A percentile compares a stretch with the other conserved stretches of the same genome.
Evolutionary conservation across 2,329 filamentous ascomycete genomes (phyloP).

Genomic region (Trichoderma sp.): DNA sequence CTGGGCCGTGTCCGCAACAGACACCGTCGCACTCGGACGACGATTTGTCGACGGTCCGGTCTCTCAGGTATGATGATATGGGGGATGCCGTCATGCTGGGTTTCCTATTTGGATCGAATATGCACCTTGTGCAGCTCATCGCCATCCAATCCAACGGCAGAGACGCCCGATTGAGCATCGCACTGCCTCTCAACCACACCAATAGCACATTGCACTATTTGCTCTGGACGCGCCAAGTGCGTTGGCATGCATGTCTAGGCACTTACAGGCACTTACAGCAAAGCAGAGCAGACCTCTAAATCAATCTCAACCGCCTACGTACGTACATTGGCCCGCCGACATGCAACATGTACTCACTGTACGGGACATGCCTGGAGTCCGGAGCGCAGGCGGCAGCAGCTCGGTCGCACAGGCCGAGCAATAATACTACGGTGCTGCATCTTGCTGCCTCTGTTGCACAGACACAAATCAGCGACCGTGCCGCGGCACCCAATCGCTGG

Average conservation of each 20-base stretch:
- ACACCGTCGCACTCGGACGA: conserved; percentile 18
- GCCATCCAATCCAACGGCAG: conserved; percentile 11
- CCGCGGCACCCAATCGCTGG: conserved; percentile 2
- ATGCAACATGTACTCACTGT: neutral
- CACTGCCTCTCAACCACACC: conserved; percentile 4
- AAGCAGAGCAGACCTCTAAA: neutral
- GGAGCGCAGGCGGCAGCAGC: neutral
- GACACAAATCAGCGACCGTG: conserved; percentile 16
- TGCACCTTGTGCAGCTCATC: conserved; percentile 20
- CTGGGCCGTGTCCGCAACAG: neutral
- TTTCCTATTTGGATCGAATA: conserved; percentile 23
- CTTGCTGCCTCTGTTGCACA: neutral
- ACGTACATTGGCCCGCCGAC: neutral
- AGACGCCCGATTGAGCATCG: conserved; percentile 6
- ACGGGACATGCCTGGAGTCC: neutral
- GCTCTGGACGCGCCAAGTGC: neutral
- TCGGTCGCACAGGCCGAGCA: neutral
- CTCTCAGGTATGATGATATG: conserved; percentile 9
- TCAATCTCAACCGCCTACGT: neutral
- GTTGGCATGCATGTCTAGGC: neutral
- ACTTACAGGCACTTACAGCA: neutral
- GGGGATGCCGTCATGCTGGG: conserved; percentile 6
- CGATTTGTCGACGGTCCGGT: neutral
- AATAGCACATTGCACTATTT: conserved; percentile 2
- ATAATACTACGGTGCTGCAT: neutral